phyloP scores from a whole-genome alignment of 306 rosid species.

The Sphenostylis stenocarpa region DNA sequence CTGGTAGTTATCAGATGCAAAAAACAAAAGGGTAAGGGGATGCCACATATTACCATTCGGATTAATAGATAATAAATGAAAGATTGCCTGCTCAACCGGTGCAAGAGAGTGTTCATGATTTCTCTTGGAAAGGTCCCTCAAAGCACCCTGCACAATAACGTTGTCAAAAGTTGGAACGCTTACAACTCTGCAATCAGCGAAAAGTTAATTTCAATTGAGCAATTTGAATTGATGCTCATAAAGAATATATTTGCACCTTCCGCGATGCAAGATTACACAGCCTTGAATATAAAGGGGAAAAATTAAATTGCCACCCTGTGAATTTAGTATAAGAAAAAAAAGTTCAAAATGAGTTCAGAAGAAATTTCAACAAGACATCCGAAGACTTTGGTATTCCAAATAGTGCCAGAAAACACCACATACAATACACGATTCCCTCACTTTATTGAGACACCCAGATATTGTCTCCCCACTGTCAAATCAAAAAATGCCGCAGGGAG shows the following conservation, averaged over 20 bases:
- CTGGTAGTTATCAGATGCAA: slow-evolving; percentile 42
- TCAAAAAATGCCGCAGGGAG: slow-evolving; percentile 15
- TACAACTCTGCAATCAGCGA: background rate
- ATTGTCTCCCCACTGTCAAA: background rate
- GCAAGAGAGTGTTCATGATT: slow-evolving; percentile 52
- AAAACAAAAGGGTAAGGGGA: background rate
- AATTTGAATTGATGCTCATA: background rate
- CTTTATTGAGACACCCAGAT: background rate
- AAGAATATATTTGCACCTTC: background rate
- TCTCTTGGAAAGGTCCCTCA: slow-evolving; percentile 83
- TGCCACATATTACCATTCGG: slow-evolving; percentile 3
- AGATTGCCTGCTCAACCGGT: slow-evolving; percentile 55
- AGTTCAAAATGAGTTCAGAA: background rate
- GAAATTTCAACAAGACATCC: slow-evolving; percentile 5
- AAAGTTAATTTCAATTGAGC: background rate
- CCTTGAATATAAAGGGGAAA: background rate
- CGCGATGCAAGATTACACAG: background rate
- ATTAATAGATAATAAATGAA: slow-evolving; percentile 13
- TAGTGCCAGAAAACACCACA: background rate
- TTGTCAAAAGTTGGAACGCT: slow-evolving; percentile 18
- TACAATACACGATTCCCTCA: background rate
- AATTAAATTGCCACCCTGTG: background rate
- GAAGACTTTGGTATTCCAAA: slow-evolving; percentile 14
- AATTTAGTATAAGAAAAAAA: slow-evolving; percentile 12
- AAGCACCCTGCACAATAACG: slow-evolving; percentile 64